Conservation (phyloP, 2,329 filamentous ascomycete species). For the Curvularia eragrostidis region DNA sequence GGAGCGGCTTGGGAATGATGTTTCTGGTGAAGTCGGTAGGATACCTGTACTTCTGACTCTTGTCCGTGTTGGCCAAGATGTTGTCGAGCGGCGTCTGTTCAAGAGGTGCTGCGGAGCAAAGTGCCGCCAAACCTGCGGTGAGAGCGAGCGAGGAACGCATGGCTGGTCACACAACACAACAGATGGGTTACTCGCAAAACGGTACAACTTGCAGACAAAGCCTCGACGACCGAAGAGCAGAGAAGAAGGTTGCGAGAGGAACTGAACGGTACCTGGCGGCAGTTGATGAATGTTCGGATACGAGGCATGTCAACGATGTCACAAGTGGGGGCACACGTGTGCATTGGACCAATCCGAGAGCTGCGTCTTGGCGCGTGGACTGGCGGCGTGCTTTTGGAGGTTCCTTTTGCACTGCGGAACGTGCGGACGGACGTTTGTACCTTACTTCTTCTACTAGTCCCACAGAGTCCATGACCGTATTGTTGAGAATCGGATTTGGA, state of each 20-base stretch:
- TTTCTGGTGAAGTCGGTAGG: constrained; percentile 67
- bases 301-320: constrained; percentile 27
- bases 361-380: constrained; percentile 18
- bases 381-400: constrained; percentile 7
- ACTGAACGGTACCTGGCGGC: constrained; percentile 10
- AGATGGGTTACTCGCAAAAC: background rate
- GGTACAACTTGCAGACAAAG: background rate
- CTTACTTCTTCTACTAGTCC: background rate
- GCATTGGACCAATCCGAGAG: constrained; percentile 28
- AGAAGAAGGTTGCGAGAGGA: constrained; percentile 4
- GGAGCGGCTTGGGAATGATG: constrained; percentile 63
- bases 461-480: background rate
- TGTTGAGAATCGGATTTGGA: background rate
- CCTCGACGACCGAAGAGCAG: background rate
- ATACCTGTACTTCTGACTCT: constrained; percentile 62
- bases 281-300: constrained; percentile 18
- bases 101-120: constrained; percentile 39
- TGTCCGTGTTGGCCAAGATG: constrained; percentile 62
- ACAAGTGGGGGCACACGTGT: constrained; percentile 27
- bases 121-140: constrained; percentile 22
- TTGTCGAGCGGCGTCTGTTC: constrained; percentile 57
- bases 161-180: constrained; percentile 1
- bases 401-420: background rate
- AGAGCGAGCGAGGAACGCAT: constrained; percentile 33
- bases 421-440: background rate